Base-by-base conservation (phyloP, 1,284 basidiomycete species). In the Pseudozyma hubeiensis region DNA sequence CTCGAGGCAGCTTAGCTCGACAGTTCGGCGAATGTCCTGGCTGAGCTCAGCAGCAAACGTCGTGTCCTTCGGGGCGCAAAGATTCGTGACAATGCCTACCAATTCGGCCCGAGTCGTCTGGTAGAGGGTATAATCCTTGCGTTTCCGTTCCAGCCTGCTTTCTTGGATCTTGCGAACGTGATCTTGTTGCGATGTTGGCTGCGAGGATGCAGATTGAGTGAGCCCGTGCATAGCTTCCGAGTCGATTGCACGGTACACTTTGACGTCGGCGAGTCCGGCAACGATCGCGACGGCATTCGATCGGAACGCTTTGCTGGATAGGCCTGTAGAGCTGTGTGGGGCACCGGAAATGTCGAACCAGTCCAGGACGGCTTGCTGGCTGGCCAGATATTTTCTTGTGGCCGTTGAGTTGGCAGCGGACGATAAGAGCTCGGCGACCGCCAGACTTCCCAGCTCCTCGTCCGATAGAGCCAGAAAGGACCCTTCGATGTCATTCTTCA, bases 1-100 rank as follows among this genome's bases (percentile, higher is more conserved):
- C 45, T 83, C 81, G 14, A 81, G 70, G 17, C 75, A 73, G 40
- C 53, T 59, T 33, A 65, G 77, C 51, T 64, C 53, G 6, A 48
- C 34, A 5, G 31, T 19, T 11, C 62, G 61, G 10, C 45, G 33
- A 30, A 29, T 24, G 24, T 24, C 24, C 24, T 24, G 24, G 24
- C 24, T 24, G 24, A 24, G 13, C 11, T 64, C 56, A 13, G 51
- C 39, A n/a, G 37, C 39, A 13, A 17, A 19, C 9, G n/a, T 24
- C 24, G 24, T 4, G 4, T 24, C 24, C 24, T 24, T 24, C 2
- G 24, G 24, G 24, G 4, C 24, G 4, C 16, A 43, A 16, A 17
- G 34, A 10, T 45, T 44, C 8, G 45, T 24, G 8, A 16, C 39
- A 19, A 11, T 16, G n/a, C 31, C 33, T 7, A 64, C 19, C 4